Evolutionary conservation across 371 early-diverging fungal genomes (phyloP), one percentile per base, ranked within the genome.

Genomic region (Phascolomyces articulosus): DNA sequence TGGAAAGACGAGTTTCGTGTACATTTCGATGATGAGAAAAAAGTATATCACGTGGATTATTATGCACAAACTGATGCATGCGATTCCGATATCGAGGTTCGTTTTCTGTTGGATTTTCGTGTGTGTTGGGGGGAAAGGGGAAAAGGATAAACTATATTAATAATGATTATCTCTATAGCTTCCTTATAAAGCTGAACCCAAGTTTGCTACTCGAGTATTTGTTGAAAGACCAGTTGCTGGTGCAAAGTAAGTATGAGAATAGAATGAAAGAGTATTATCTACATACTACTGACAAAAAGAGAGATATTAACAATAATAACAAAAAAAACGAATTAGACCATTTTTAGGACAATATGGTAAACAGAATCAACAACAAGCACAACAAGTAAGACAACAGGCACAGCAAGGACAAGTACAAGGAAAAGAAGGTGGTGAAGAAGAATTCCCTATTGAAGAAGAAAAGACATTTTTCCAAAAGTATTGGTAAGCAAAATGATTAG

Each of bases 41-140:
- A 61, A 16, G 71, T 71, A 9, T 71, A 71, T 44, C 67, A 71
- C 20, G 61, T 71, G 21, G 71, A 71, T 29, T 71, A 71, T 47
- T 66, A 60, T 34, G 64, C 71, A 9, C 23, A 51, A 49, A 34
- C 38, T 16, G 51, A 49, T 53, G 31, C 54, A 38, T 53, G 53
- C 38, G 16, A 18, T 4, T 11, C 38, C 4, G 16, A 44, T 59
- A 16, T 47, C 2, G 47, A 59, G 60, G 60, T 59, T 21, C 21
- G n/a, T 47, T 15, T 24, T 41, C 18, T n/a, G n/a, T n/a, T n/a
- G n/a, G n/a, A n/a, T n/a, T n/a, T n/a, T n/a, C n/a, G n/a, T n/a
- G n/a, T n/a, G n/a, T n/a, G n/a, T n/a, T n/a, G n/a, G n/a, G n/a
- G n/a, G n/a, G n/a, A n/a, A n/a, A n/a, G n/a, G n/a, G n/a, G n/a